Conservation (phyloP, 306 rosid genomes). For the Vigna mungo region DNA sequence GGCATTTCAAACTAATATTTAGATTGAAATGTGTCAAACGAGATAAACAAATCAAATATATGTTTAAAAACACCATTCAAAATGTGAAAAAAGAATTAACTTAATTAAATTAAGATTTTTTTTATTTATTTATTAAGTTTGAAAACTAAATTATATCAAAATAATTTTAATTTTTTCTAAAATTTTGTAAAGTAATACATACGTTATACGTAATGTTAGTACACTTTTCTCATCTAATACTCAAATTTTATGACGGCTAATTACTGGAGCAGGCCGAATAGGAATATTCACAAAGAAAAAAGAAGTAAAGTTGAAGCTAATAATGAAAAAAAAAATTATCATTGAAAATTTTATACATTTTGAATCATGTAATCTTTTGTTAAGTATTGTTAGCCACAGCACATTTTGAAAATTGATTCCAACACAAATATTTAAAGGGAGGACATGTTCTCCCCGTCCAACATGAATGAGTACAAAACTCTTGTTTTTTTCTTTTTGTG, state of each 20-base stretch:
- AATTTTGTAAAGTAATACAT: too few relatives aligned
- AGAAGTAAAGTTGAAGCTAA: not conserved
- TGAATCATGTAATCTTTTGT: not conserved
- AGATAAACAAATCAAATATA: too few relatives aligned
- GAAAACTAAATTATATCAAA: too few relatives aligned
- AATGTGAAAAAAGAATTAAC: too few relatives aligned
- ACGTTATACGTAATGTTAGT: too few relatives aligned
- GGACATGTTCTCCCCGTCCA: slow-evolving; percentile 5
- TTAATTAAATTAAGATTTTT: too few relatives aligned
- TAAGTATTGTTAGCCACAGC: not conserved
- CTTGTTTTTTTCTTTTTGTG: not conserved
- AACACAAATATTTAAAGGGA: not conserved
- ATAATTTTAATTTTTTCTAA: too few relatives aligned
- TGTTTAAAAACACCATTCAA: too few relatives aligned
- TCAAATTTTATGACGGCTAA: not conserved
- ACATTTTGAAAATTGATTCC: not conserved
- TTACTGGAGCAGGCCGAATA: not conserved
- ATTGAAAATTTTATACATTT: not conserved
- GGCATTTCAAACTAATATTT: too few relatives aligned
- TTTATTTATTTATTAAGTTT: too few relatives aligned
- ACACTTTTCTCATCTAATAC: not conserved
- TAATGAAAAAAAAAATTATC: not conserved
- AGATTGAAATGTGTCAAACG: too few relatives aligned
- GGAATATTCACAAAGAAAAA: not conserved
- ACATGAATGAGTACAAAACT: not conserved